Evolutionary conservation across 148 eudicot species (phyloP).

Genomic region (Cornus suecica): DNA sequence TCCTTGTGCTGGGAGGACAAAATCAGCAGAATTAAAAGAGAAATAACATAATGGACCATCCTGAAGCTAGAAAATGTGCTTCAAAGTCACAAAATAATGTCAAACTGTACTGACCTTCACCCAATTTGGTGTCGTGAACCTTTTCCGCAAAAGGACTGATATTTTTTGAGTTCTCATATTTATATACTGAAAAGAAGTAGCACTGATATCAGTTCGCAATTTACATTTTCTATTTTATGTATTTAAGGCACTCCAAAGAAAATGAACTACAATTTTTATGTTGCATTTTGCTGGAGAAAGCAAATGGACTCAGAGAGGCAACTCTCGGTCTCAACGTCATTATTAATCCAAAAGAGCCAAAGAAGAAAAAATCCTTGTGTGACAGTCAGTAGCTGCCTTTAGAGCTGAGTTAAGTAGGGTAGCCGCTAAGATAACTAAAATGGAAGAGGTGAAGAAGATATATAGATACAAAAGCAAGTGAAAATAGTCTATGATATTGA

Average conservation of each 20-base stretch:
- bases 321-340: background rate
- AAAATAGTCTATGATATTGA: background rate
- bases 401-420: too few species aligned
- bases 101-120: slow-evolving; percentile 62
- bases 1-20: slow-evolving; percentile 82
- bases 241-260: background rate
- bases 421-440: too few species aligned
- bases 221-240: background rate
- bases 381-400: too few species aligned
- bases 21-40: slow-evolving; percentile 18
- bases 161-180: slow-evolving; percentile 84
- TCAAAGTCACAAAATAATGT: background rate
- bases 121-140: slow-evolving; percentile 94
- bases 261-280: slow-evolving; percentile 4
- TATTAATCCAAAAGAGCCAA: background rate
- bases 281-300: background rate
- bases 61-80: slow-evolving; percentile 3
- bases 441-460: background rate
- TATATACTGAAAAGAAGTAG: slow-evolving; percentile 59
- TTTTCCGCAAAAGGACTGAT: slow-evolving; percentile 79
- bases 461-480: background rate
- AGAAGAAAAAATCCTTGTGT: background rate
- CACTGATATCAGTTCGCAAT: background rate
- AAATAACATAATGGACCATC: slow-evolving; percentile 4
- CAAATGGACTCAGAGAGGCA: slow-evolving; percentile 1